Conservation (phyloP, 768 basidiomycete genomes). For the Gloeostereum incarnatum region DNA sequence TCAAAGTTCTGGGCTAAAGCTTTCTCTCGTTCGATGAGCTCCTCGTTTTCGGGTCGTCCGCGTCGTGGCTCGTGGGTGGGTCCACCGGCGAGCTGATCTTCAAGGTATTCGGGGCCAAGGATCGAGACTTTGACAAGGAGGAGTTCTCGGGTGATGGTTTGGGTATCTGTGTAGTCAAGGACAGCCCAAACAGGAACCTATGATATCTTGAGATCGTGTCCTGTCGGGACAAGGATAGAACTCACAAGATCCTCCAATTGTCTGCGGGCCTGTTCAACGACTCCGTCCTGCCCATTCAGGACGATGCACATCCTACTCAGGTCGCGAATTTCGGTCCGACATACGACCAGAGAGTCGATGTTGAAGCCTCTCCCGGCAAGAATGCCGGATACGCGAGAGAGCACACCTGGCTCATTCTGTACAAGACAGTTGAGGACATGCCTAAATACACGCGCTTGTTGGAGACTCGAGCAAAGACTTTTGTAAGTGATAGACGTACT, state of each 20-base stretch:
- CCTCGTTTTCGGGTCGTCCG: conserved; percentile 12
- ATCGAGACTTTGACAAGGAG: conserved; percentile 95
- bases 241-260: conserved; percentile 94
- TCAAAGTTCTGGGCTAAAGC: conserved; percentile 75
- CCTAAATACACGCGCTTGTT: conserved; percentile 29
- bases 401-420: conserved; percentile 98
- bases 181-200: conserved; percentile 99
- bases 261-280: conserved; percentile 92
- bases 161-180: conserved; percentile 92
- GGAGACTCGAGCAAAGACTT: conserved; percentile 5
- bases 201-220: not conserved
- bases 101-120: conserved; percentile 93
- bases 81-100: conserved; percentile 81
- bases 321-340: conserved; percentile 95
- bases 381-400: conserved; percentile 96
- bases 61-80: conserved; percentile 67
- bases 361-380: conserved; percentile 97
- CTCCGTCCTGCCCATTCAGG: conserved; percentile 91
- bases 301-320: conserved; percentile 98
- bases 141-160: conserved; percentile 85
- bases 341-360: conserved; percentile 97
- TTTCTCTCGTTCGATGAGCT: conserved; percentile 63
- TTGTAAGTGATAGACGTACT: conserved; percentile 35
- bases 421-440: conserved; percentile 97
- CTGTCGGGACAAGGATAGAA: conserved; percentile 8